These are phyloP conservation scores for Trebouxia sp. DNA, from an alignment of 139 green algal genomes.

Conservation along the genomic window DNA sequence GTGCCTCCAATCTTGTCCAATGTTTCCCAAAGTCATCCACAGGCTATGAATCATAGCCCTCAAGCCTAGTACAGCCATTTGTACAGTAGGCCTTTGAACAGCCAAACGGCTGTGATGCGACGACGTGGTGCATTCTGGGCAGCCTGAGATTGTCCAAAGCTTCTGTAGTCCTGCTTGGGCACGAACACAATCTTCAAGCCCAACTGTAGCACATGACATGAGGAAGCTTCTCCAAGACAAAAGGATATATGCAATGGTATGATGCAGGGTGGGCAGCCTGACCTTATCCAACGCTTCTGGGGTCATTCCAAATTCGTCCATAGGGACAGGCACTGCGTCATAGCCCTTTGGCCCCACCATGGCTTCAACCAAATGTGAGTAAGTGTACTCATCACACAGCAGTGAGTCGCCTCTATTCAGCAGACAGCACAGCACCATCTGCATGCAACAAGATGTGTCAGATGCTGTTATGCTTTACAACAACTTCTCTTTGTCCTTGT, in stretches of 20 bases:
- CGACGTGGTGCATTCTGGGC: no score
- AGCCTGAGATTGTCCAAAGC: no score
- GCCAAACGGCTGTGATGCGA: no score
- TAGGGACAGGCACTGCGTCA: slow-evolving; percentile 43
- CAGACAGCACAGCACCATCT: slow-evolving; percentile 49
- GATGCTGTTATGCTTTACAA: background rate
- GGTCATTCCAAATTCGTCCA: slow-evolving; percentile 65
- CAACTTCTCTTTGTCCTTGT: background rate
- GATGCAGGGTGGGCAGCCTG: background rate
- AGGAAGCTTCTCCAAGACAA: background rate
- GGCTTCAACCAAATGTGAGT: slow-evolving; percentile 64
- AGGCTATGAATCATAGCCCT: no score
- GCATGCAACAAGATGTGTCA: background rate
- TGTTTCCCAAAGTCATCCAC: no score
- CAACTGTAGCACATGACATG: background rate
- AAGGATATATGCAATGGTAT: background rate
- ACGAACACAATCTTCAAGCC: background rate
- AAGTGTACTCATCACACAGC: slow-evolving; percentile 73
- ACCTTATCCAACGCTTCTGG: slow-evolving; percentile 46
- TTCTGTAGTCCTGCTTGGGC: background rate
- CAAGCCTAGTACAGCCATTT: no score
- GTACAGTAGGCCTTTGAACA: no score
- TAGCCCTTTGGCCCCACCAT: slow-evolving; percentile 58
- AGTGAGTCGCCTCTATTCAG: slow-evolving; percentile 59
- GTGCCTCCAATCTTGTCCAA: no score